Base-by-base conservation (phyloP, 768 basidiomycete genomes). In the Steccherinum ochraceum region DNA sequence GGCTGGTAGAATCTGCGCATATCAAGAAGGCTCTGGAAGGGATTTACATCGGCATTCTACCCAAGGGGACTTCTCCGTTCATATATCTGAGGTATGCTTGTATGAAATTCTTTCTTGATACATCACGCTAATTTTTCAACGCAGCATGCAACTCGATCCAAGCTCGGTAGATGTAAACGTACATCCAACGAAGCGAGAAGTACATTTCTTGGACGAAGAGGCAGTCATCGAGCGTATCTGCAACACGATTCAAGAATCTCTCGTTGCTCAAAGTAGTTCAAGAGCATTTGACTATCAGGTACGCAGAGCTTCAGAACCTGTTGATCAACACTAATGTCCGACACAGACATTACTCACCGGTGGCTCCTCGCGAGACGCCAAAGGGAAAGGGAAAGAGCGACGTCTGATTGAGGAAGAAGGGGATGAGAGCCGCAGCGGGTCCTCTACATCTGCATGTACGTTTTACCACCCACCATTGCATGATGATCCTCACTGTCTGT, bases 141-240 rank as follows among this genome's bases (percentile, higher is more conserved):
- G 10, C 53, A 94, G 93, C 58, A 66, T 98, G 40, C 74, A 83
- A 40, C 84, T 97, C 58, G 85, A 93, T 54, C 92, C 93, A 0
- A 77, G 81, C 24, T 83, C 87, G 21, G 86, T 99, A 16, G 96
- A 99, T 59, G 94, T 97, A 49, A 99, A 99, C 59, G 93, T 98
- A 5, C 94, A 97, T 63, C 96, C 95, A 0, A 98, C 96, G 2
- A 99, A 99, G 65, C 86, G 89, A 42, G 94, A 97, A 64, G 93
- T 97, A 1, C 90, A 93, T 57, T 98, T 98, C 61, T 66, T 97
- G 45, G 82, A 96, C 54, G 93, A 98, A 64, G 95, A 97, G 48
- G 73, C 69, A 12, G 89, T 97, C 60, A 84, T 84, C 4, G 83
- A 90, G 56, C 72, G 73, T 5, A 82, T 98, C 42, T 80, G 86